Evolutionary conservation across 352 stramenopile genomes (phyloP), one percentile per base, ranked within the genome.

Genomic region (Phytophthora multivora): DNA sequence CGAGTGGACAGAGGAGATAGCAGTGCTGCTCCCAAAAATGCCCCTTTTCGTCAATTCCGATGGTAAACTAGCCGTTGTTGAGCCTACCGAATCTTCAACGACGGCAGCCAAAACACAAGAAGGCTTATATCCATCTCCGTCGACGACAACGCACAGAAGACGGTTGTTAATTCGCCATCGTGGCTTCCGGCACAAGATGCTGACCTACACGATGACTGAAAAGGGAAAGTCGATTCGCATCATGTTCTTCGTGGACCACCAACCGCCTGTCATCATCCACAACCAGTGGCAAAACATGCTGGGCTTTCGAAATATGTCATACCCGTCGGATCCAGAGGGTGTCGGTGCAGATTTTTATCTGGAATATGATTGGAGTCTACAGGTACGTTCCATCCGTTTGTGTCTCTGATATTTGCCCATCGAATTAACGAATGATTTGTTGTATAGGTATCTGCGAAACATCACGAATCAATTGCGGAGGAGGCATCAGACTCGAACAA

Each of bases 301-400:
- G 11, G 81, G 71, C 7, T 75, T 94, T 9, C 64, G 78, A 41
- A 76, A 76, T n/a, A 39, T 88, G 36, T 69, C 73, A 25, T 71
- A 66, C 16, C 41, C 63, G 28, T 82, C 76, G 15, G 72, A 77
- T 25, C 77, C 82, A 12, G 80, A 91, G 48, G 70, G 68, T 7
- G 57, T 93, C 36, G 81, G 75, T 11, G 69, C 71, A 5, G 51
- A 80, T 0, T 77, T 79, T 51, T 85, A 83, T 21, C 73, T 95
- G 56, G 83, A 90, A 47, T 95, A 92, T 51, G 86, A 95, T 51
- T 95, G 86, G 86, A 31, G 15, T 25, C 54, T 78, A 39, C 66
- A 70, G 49, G 60, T 75, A 66, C 47, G 58, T 40, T 60, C 39
- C 8, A 18, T 19, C 49, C 41, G 5, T 46, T 31, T 28, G 16